Base-by-base conservation (phyloP, 2,329 filamentous ascomycete genomes). In the Colletotrichum scovillei region DNA sequence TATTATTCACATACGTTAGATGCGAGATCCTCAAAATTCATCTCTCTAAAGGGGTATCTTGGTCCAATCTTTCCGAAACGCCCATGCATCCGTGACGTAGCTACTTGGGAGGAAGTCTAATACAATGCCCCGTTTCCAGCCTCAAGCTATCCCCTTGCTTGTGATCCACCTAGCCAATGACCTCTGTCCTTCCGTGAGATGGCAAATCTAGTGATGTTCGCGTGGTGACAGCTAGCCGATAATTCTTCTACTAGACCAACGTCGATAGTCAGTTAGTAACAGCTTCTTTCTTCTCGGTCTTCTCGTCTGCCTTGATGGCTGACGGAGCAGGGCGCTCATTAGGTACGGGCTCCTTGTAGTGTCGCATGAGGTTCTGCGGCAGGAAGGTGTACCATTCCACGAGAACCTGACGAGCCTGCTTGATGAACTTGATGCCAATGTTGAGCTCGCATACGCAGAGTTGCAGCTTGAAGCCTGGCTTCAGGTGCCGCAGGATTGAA, bases 361-460 rank as follows among this genome's bases (percentile, higher is more conserved):
- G 81, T 26, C 86, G 77, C 92, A 95, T 93, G 75, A 93, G 83
- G 76, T 92, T 89, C 79, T 95, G 94, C 0, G 89, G 88, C 30
- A 95, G 83, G 69, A 90, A 90, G 0, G 85, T 88, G 78, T 93
- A 90, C 78, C 93, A 94, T 0, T 88, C 89, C 3, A 90, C 90
- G 69, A 89, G 88, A 12, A 92, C 79, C 0, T 86, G 86, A 32
- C 84, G 79, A 19, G 92, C 80, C 2, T 86, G 81, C 78, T 92
- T 92, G 79, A 95, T 89, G 79, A 93, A 95, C 75, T 85, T 86
- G 28, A 94, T 73, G 2, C 90, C 92, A 28, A 92, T 90, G 76
- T 88, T 88, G 28, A 94, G 81, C 70, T 90, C 84, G 75, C 87
- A 89, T 11, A 94, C 83, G 0, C 81, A 82, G 0, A 89, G 81